Percentiles rank a stretch among this genome's conserved stretches.
Conservation (phyloP, 2,329 filamentous ascomycete species). For the Venturia asperata region DNA sequence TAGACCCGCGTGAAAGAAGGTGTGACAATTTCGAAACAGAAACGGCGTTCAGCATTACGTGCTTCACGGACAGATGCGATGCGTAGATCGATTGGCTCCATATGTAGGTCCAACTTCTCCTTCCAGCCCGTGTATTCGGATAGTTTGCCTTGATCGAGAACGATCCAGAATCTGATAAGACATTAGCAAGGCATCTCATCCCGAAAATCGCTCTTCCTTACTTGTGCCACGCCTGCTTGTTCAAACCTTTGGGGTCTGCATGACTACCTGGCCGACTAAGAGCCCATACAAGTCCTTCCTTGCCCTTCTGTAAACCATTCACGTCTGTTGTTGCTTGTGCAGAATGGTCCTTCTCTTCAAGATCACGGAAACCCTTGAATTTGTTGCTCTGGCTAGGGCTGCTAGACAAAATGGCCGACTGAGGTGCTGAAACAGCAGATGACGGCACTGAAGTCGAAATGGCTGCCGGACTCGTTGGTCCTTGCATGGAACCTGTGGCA, state of each 20-base stretch:
- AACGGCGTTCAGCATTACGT: conserved; percentile 84
- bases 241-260: conserved; percentile 88
- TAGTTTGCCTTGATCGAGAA: conserved; percentile 90
- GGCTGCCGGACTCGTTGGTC: background rate
- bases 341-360: conserved; percentile 72
- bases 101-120: conserved; percentile 89
- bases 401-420: background rate
- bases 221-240: conserved; percentile 99
- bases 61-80: conserved; percentile 97
- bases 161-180: conserved; percentile 80
- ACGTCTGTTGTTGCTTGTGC: conserved; percentile 46
- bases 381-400: conserved; percentile 37
- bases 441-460: conserved; percentile 5
- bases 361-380: conserved; percentile 87
- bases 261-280: conserved; percentile 88
- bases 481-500: background rate
- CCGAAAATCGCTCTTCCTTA: conserved; percentile 43
- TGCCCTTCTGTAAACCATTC: conserved; percentile 62
- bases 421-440: conserved; percentile 3
- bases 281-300: conserved; percentile 93
- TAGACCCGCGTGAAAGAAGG: conserved; percentile 94
- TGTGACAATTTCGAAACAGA: conserved; percentile 98
- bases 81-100: conserved; percentile 93
- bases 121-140: conserved; percentile 99
- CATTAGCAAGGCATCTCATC: conserved; percentile 26